phyloP scores from a whole-genome alignment of 768 basidiomycete species.

The Boletellus ananas region DNA sequence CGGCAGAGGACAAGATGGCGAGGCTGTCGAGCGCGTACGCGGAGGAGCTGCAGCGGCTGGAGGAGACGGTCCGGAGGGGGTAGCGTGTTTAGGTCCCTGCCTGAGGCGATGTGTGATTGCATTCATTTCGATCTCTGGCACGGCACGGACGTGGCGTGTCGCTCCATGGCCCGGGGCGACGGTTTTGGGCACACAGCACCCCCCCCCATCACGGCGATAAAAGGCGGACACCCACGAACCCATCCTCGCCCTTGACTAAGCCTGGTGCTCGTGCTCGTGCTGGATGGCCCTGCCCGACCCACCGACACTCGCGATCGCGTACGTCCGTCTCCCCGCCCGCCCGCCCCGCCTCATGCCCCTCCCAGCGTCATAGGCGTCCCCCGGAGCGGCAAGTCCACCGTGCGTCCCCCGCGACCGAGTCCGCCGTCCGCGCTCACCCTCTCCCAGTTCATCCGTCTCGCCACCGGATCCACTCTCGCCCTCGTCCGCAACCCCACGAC shows the following conservation, averaged over 20 bases:
- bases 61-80: conserved; percentile 21
- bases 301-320: conserved; percentile 28
- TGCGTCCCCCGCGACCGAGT: conserved; percentile 15
- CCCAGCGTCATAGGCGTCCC: conserved; percentile 30
- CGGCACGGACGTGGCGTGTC: conserved; percentile 17
- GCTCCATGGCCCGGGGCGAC: conserved; percentile 6
- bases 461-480: conserved; percentile 42
- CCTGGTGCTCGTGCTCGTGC: too few relatives aligned
- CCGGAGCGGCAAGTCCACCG: conserved; percentile 33
- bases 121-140: conserved; percentile 15
- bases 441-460: conserved; percentile 47
- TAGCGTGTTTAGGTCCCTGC: not conserved
- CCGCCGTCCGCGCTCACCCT: too few relatives aligned
- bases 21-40: conserved; percentile 26
- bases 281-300: conserved; percentile 11
- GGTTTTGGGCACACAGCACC: conserved; percentile 5
- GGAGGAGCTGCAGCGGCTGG: conserved; percentile 23
- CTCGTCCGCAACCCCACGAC: conserved; percentile 39
- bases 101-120: conserved; percentile 16
- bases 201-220: conserved; percentile 13
- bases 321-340: conserved; percentile 3
- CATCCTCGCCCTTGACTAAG: conserved; percentile 2
- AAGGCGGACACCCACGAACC: conserved; percentile 6
- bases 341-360: conserved; percentile 1
- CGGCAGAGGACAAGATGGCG: conserved; percentile 22